Evolutionary conservation across 768 basidiomycete species (phyloP).

Genomic region (Pisolithus marmoratus): DNA sequence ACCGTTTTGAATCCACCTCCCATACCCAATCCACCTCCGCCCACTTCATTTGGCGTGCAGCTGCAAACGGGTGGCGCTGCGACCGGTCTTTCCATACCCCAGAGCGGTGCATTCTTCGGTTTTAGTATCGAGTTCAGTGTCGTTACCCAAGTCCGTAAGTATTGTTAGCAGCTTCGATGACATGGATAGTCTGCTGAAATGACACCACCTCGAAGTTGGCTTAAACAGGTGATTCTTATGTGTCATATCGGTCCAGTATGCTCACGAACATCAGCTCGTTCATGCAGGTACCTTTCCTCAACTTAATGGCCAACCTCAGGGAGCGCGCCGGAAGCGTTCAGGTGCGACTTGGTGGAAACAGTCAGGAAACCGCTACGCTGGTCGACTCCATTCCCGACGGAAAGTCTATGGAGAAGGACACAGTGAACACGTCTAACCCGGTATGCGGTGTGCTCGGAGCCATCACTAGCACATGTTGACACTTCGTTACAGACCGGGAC

Average conservation of each 20-base stretch:
- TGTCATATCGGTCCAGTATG: neutral
- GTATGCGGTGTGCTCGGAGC: slow-evolving; percentile 23
- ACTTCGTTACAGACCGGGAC: slow-evolving; percentile 48
- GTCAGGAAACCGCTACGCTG: slow-evolving; percentile 59
- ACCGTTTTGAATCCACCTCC: slow-evolving; percentile 45
- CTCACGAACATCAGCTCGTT: slow-evolving; percentile 33
- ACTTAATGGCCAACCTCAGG: slow-evolving; percentile 68
- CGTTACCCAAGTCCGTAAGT: slow-evolving; percentile 58
- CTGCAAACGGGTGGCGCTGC: slow-evolving; percentile 28
- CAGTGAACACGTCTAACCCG: slow-evolving; percentile 30
- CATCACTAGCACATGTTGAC: neutral
- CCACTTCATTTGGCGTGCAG: slow-evolving; percentile 40
- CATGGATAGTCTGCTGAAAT: neutral
- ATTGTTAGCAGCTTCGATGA: neutral
- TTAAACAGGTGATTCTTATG: slow-evolving; percentile 10
- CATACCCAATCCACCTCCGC: slow-evolving; percentile 39
- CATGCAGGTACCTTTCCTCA: slow-evolving; percentile 64
- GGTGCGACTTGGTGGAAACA: slow-evolving; percentile 77
- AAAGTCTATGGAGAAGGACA: slow-evolving; percentile 46
- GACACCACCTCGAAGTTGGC: slow-evolving; percentile 7
- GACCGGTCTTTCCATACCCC: slow-evolving; percentile 34
- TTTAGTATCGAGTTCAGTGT: slow-evolving; percentile 78
- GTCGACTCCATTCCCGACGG: slow-evolving; percentile 45
- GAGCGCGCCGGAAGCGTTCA: slow-evolving; percentile 56
- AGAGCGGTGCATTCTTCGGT: slow-evolving; percentile 58